Evolutionary conservation across 2,329 filamentous ascomycete species (phyloP).

Genomic region (Talaromyces amestolkiae): DNA sequence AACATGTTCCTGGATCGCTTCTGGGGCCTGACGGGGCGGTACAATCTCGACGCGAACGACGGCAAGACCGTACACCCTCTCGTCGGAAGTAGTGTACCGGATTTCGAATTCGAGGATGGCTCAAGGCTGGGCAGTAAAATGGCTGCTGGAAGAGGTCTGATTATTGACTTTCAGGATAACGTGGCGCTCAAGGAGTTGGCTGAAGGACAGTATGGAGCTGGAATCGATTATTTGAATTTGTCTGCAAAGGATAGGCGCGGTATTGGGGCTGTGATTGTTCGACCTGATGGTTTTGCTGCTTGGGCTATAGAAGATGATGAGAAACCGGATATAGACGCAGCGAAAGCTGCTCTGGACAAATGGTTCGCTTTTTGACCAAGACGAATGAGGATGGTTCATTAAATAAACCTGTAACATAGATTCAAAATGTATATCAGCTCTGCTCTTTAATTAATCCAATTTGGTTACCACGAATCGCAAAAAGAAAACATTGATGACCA

Average conservation of each 20-base stretch:
- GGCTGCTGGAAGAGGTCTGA: slow-evolving; percentile 28
- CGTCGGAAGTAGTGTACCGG: slow-evolving; percentile 38
- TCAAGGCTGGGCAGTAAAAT: slow-evolving; percentile 33
- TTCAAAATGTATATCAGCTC: background rate
- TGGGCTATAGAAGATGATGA: slow-evolving; percentile 56
- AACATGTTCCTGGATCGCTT: slow-evolving; percentile 28
- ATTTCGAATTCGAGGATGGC: slow-evolving; percentile 31
- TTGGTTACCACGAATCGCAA: background rate
- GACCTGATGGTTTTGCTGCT: slow-evolving; percentile 36
- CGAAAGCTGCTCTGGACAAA: slow-evolving; percentile 2
- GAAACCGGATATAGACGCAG: slow-evolving; percentile 25
- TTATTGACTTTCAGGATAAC: slow-evolving; percentile 10
- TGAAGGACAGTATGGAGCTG: background rate
- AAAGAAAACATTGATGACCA: background rate
- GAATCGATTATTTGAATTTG: slow-evolving; percentile 9
- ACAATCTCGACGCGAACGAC: slow-evolving; percentile 32
- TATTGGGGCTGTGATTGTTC: slow-evolving; percentile 29
- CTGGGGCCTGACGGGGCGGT: slow-evolving; percentile 37
- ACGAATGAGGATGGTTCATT: background rate
- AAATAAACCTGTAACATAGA: background rate
- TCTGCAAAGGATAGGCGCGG: slow-evolving; percentile 21
- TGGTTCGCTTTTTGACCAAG: slow-evolving; percentile 7
- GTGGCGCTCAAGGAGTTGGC: background rate
- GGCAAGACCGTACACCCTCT: slow-evolving; percentile 37
- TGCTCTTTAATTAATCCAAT: background rate